phyloP scores from a whole-genome alignment of 345 rosid genomes.

The Eucalyptus marginata region DNA sequence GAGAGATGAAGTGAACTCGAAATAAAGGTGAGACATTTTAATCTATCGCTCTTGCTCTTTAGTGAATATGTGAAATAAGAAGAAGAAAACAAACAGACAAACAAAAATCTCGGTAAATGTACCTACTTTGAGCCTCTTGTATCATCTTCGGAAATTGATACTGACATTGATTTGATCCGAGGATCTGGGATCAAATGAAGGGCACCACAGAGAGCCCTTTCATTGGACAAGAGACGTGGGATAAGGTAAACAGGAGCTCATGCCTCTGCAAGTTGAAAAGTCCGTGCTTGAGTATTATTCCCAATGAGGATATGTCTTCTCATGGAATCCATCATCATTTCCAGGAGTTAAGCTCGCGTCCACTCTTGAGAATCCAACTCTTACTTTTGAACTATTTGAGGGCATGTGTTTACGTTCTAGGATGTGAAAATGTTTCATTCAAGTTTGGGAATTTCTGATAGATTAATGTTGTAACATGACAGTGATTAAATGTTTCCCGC shows the following conservation, averaged over 20 bases:
- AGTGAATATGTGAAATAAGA: neutral
- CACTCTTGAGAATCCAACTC: neutral
- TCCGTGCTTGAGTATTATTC: neutral
- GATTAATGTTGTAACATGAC: neutral
- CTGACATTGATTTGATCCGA: neutral
- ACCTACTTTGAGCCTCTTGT: neutral
- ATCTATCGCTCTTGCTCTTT: neutral
- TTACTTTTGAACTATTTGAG: neutral
- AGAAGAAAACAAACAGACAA: neutral
- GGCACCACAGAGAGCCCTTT: neutral
- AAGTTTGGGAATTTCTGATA: neutral
- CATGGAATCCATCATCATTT: neutral
- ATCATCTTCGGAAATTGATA: neutral
- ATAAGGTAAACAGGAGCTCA: neutral
- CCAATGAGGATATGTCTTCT: neutral
- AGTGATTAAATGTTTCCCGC: neutral
- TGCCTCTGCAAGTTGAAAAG: neutral
- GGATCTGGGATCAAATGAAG: neutral
- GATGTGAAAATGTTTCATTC: neutral
- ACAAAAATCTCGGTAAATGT: neutral
- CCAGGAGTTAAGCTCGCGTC: neutral
- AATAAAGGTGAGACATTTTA: neutral
- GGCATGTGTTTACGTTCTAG: neutral
- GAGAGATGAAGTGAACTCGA: neutral
- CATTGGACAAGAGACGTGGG: neutral